phyloP scores from a whole-genome alignment of 2,329 filamentous ascomycete genomes.

The Cercospora sp. region DNA sequence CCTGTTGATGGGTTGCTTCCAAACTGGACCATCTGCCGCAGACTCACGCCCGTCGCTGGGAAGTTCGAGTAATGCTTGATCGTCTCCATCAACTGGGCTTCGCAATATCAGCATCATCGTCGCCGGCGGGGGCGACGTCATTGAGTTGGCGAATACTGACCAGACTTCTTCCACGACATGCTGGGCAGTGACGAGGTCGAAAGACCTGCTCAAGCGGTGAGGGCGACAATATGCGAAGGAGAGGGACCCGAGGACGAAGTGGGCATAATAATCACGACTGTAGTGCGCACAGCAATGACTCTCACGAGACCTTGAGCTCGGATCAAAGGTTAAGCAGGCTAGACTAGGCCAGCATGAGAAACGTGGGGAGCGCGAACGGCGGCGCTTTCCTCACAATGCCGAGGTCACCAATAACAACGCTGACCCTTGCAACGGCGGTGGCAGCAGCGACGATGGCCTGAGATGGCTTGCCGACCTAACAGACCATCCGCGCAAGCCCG shows the following conservation, averaged over 20 bases:
- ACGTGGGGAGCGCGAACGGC: slow-evolving; percentile 3
- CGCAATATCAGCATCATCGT: slow-evolving; percentile 10
- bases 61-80: slow-evolving; percentile 64
- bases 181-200: slow-evolving; percentile 25
- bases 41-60: slow-evolving; percentile 90
- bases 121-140: slow-evolving; percentile 24
- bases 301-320: slow-evolving; percentile 18
- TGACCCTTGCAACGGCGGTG: background rate
- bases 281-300: slow-evolving; percentile 14
- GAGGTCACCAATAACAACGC: background rate
- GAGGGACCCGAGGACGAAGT: background rate
- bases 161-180: slow-evolving; percentile 38
- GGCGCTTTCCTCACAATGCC: background rate
- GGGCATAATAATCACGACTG: slow-evolving; percentile 5
- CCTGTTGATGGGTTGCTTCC: slow-evolving; percentile 89
- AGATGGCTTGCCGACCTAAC: background rate
- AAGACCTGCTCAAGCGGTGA: slow-evolving; percentile 16
- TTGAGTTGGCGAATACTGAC: slow-evolving; percentile 21
- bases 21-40: slow-evolving; percentile 99
- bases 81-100: slow-evolving; percentile 35
- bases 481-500: background rate
- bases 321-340: slow-evolving; percentile 12
- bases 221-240: slow-evolving; percentile 22
- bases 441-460: background rate
- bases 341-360: slow-evolving; percentile 6